A percentile compares a stretch with the other conserved stretches of the same genome.
phyloP scores from a whole-genome alignment of 2,329 filamentous ascomycete genomes.

The Myriosclerotinia scirpicola region DNA sequence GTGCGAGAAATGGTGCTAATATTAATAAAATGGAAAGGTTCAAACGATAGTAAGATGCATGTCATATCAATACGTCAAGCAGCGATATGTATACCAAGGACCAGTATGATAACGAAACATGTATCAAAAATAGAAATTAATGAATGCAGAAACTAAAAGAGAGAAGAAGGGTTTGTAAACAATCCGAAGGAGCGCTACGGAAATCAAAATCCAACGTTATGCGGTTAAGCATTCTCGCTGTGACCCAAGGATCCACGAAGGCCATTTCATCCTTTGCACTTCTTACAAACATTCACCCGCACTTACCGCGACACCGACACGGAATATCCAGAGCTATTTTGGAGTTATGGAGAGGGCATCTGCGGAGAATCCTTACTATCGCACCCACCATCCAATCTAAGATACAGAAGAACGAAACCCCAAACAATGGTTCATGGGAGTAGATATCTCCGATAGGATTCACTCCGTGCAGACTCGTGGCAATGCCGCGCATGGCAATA shows the following conservation, averaged over 20 bases:
- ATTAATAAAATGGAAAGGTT: constrained; percentile 1
- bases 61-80: constrained; percentile 13
- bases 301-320: not conserved
- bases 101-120: not conserved
- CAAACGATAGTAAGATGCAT: not conserved
- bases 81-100: constrained; percentile 2
- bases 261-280: not conserved
- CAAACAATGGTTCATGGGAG: constrained; percentile 4
- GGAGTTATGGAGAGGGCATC: not conserved
- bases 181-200: not conserved
- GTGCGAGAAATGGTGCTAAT: too few relatives aligned
- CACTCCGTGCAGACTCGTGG: not conserved
- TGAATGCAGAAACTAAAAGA: not conserved
- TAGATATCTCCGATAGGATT: not conserved
- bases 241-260: not conserved
- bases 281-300: not conserved
- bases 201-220: not conserved
- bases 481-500: too few relatives aligned
- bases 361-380: constrained; percentile 5
- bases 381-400: not conserved
- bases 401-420: not conserved
- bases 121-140: not conserved
- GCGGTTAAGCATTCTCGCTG: constrained; percentile 14
- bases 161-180: constrained; percentile 3
- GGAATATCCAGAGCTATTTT: not conserved